These are phyloP conservation scores for Pseudogymnoascus sp. DNA, from an alignment of 2,329 filamentous ascomycete species.

Conservation along the genomic window DNA sequence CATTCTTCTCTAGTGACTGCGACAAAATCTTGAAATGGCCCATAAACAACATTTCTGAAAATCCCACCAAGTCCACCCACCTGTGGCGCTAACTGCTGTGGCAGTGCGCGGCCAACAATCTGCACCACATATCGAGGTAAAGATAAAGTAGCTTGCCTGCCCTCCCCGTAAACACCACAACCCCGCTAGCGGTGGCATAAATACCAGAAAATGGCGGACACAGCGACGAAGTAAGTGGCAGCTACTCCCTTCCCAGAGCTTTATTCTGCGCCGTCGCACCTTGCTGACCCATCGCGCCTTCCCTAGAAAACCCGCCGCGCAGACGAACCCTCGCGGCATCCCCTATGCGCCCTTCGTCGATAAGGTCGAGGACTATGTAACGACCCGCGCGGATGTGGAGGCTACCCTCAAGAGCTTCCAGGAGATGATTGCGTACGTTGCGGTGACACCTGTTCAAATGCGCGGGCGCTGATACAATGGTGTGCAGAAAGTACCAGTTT, in stretches of 20 bases:
- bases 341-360: slow-evolving; percentile 80
- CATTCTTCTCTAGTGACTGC: background rate
- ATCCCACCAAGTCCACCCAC: background rate
- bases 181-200: background rate
- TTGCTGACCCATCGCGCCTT: slow-evolving; percentile 13
- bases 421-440: slow-evolving; percentile 79
- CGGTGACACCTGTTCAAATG: background rate
- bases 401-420: slow-evolving; percentile 75
- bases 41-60: background rate
- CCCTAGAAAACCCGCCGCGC: slow-evolving; percentile 41
- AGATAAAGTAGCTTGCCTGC: background rate
- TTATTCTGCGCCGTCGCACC: background rate
- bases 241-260: background rate
- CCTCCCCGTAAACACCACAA: background rate
- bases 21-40: background rate
- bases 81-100: slow-evolving; percentile 1
- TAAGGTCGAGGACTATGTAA: slow-evolving; percentile 81
- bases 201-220: slow-evolving; percentile 23
- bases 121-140: background rate
- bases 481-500: slow-evolving; percentile 90
- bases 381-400: slow-evolving; percentile 71
- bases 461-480: slow-evolving; percentile 13
- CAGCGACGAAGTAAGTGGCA: slow-evolving; percentile 22
- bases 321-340: slow-evolving; percentile 75
- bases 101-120: background rate